Evolutionary conservation across 352 stramenopile species (phyloP).

Genomic region (Globisporangium alternatum): DNA sequence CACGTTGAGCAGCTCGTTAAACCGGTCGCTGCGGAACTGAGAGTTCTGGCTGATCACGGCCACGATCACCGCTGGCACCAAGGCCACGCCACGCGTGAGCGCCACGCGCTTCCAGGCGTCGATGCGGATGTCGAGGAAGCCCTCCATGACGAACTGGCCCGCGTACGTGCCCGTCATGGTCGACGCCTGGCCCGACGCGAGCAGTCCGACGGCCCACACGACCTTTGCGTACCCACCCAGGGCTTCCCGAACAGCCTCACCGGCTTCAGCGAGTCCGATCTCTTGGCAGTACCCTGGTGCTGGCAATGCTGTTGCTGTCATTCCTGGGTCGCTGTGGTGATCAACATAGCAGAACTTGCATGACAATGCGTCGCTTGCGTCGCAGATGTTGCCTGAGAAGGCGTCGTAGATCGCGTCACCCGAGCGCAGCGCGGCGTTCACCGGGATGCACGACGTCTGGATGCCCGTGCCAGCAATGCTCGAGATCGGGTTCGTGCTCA

Average conservation of each 20-base stretch:
- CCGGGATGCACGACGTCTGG: constrained; percentile 63
- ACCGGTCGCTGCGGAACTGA: constrained; percentile 53
- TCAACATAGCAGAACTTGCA: constrained; percentile 60
- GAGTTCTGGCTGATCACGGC: constrained; percentile 77
- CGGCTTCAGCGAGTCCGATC: constrained; percentile 88
- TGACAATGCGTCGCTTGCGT: not conserved
- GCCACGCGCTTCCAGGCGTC: constrained; percentile 79
- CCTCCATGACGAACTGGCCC: constrained; percentile 97
- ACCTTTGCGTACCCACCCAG: constrained; percentile 82
- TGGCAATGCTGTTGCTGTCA: constrained; percentile 4
- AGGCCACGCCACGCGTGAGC: constrained; percentile 89
- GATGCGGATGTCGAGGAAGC: constrained; percentile 91
- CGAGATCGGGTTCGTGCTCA: constrained; percentile 53
- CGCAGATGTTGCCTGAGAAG: constrained; percentile 44
- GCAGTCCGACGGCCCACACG: constrained; percentile 92
- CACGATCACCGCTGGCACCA: constrained; percentile 79
- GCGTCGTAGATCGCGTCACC: constrained; percentile 62
- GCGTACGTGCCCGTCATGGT: constrained; percentile 97
- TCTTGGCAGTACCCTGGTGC: constrained; percentile 75
- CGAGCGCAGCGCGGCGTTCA: constrained; percentile 44
- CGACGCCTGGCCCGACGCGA: constrained; percentile 92
- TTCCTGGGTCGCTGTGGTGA: constrained; percentile 16
- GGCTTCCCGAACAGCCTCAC: constrained; percentile 80
- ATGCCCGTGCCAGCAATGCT: constrained; percentile 47
- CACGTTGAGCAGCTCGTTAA: constrained; percentile 85